A percentile compares a stretch with the other conserved stretches of the same genome.
Conservation (phyloP, 2,329 filamentous ascomycete genomes). For the Aureobasidium mangrovei region DNA sequence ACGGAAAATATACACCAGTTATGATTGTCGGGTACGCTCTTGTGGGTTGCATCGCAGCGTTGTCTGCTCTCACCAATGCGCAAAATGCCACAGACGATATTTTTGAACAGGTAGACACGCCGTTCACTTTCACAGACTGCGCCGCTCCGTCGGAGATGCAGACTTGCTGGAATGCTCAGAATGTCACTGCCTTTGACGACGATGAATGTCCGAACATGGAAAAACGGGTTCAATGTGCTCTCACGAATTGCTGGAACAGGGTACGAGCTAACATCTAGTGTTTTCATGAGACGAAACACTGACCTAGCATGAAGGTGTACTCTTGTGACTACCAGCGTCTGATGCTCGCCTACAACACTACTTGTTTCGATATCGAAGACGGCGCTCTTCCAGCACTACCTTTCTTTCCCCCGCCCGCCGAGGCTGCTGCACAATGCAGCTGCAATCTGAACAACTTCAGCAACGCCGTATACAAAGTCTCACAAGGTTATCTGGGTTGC, state of each 20-base stretch:
- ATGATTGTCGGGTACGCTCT: neutral
- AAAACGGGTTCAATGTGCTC: neutral
- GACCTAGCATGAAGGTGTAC: neutral
- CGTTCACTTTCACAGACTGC: conserved; percentile 1
- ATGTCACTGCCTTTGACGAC: neutral
- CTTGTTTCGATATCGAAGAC: neutral
- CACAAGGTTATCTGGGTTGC: neutral
- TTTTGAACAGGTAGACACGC: neutral
- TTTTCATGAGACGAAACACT: neutral
- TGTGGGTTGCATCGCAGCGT: neutral
- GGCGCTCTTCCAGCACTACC: neutral
- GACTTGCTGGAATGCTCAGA: conserved; percentile 3
- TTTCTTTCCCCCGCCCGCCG: neutral
- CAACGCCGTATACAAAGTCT: neutral
- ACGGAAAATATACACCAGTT: too few relatives aligned
- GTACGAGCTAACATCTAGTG: neutral
- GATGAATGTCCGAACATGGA: neutral
- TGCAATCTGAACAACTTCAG: neutral
- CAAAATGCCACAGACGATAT: neutral
- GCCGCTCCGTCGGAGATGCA: conserved; percentile 1
- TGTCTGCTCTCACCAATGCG: neutral
- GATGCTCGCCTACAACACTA: neutral
- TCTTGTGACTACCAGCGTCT: conserved; percentile 8
- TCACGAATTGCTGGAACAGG: conserved; percentile 11
- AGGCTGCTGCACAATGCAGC: neutral